Percentiles rank a stretch among this genome's conserved stretches.
Evolutionary conservation across 352 stramenopile species (phyloP).

Genomic region (Aphanomyces stellatus): DNA sequence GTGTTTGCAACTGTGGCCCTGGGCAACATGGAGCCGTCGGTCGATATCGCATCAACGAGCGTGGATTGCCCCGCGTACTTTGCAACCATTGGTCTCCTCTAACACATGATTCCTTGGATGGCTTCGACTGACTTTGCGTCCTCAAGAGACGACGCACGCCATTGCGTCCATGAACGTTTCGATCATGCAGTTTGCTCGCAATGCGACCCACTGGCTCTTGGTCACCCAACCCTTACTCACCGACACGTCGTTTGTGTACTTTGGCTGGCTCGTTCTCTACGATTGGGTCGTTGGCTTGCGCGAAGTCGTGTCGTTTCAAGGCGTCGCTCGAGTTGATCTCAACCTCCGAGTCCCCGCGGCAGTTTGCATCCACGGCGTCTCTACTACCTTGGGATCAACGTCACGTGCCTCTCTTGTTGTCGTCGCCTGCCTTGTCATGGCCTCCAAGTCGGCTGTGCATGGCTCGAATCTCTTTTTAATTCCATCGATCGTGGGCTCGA

Average conservation of each 20-base stretch:
- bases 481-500: background rate
- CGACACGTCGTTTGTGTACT: background rate
- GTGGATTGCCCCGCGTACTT: too few species aligned
- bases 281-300: constrained; percentile 1
- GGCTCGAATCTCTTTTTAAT: background rate
- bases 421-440: background rate
- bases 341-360: background rate
- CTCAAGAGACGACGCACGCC: too few species aligned
- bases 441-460: background rate
- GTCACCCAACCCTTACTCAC: background rate
- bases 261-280: background rate
- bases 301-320: background rate
- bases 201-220: too few species aligned
- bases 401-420: background rate
- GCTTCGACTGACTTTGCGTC: too few species aligned
- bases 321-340: background rate
- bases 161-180: too few species aligned
- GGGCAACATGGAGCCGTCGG: too few species aligned
- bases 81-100: too few species aligned
- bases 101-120: too few species aligned
- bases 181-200: too few species aligned
- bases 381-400: background rate
- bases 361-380: background rate
- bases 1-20: too few species aligned
- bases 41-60: too few species aligned